phyloP scores from a whole-genome alignment of 371 early-diverging fungal genomes.

The Circinella umbellata region DNA sequence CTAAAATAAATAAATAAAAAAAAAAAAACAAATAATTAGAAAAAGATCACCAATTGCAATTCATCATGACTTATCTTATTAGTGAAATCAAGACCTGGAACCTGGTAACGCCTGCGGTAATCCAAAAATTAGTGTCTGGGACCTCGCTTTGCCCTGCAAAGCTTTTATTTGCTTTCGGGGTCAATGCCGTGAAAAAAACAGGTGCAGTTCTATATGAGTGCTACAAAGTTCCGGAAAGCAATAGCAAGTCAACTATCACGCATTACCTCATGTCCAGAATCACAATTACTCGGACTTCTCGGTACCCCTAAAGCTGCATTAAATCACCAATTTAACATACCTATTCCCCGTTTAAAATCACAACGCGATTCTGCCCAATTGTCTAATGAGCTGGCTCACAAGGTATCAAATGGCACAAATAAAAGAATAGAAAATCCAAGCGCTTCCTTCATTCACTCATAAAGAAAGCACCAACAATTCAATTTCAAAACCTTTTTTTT shows the following conservation, averaged over 20 bases:
- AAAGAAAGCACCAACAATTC: too few species aligned
- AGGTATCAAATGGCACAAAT: slow-evolving; percentile 28
- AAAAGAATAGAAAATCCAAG: too few species aligned
- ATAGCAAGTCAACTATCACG: slow-evolving; percentile 24
- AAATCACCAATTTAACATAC: slow-evolving; percentile 23
- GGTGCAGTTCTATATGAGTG: neutral
- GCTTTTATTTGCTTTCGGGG: neutral
- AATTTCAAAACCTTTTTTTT: neutral
- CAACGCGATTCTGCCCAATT: slow-evolving; percentile 60
- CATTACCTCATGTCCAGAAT: slow-evolving; percentile 20
- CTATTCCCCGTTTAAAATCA: slow-evolving; percentile 18
- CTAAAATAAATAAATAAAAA: too few species aligned
- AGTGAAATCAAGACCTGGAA: too few species aligned
- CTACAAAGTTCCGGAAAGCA: slow-evolving; percentile 20
- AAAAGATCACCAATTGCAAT: too few species aligned
- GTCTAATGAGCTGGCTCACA: slow-evolving; percentile 51
- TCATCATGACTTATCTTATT: too few species aligned
- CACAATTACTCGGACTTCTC: slow-evolving; percentile 13
- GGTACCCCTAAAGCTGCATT: slow-evolving; percentile 20
- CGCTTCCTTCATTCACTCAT: neutral
- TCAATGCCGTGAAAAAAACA: neutral
- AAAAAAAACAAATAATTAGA: too few species aligned
- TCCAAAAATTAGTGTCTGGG: too few species aligned
- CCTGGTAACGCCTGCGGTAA: too few species aligned
- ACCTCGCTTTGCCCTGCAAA: too few species aligned